A percentile compares a stretch with the other conserved stretches of the same genome.
Evolutionary conservation across 148 eudicot genomes (phyloP).

Genomic region (Chenopodium berlandieri): DNA sequence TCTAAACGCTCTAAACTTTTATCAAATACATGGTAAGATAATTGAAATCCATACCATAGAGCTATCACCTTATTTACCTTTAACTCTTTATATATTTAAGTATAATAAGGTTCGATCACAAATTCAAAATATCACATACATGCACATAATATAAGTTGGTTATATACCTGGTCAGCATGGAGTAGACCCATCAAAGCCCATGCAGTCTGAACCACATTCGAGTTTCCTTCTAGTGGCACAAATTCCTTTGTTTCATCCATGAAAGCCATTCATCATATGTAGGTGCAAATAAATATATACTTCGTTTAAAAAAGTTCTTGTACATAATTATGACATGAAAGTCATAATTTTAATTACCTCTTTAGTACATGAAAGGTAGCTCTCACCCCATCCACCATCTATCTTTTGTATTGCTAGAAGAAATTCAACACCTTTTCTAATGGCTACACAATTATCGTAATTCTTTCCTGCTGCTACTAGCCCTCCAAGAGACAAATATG

Average conservation of each 20-base stretch:
- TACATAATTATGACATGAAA: too few species aligned
- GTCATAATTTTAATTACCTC: slow-evolving; percentile 28
- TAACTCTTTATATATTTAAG: too few species aligned
- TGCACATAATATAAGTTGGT: too few species aligned
- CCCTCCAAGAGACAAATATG: slow-evolving; percentile 49
- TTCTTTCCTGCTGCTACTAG: slow-evolving; percentile 41
- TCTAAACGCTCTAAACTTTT: too few species aligned
- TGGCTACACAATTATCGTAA: slow-evolving; percentile 29
- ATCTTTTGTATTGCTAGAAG: slow-evolving; percentile 30
- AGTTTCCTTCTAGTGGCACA: slow-evolving; percentile 36
- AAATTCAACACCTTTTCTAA: slow-evolving; percentile 42
- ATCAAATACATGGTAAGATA: too few species aligned
- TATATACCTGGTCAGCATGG: slow-evolving; percentile 30
- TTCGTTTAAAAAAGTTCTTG: too few species aligned
- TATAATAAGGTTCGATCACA: too few species aligned
- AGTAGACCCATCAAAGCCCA: slow-evolving; percentile 53
- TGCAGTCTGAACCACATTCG: slow-evolving; percentile 45
- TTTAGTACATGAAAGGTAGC: slow-evolving; percentile 43
- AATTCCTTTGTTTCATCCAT: slow-evolving; percentile 28
- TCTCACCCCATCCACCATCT: slow-evolving; percentile 70
- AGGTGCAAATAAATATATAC: too few species aligned
- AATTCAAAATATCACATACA: too few species aligned
- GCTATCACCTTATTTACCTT: too few species aligned
- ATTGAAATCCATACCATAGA: too few species aligned
- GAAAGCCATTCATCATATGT: too few species aligned